These are phyloP conservation scores for Saccharum spontaneum DNA, from an alignment of 176 grass and related monocot species.

Conservation along the genomic window DNA sequence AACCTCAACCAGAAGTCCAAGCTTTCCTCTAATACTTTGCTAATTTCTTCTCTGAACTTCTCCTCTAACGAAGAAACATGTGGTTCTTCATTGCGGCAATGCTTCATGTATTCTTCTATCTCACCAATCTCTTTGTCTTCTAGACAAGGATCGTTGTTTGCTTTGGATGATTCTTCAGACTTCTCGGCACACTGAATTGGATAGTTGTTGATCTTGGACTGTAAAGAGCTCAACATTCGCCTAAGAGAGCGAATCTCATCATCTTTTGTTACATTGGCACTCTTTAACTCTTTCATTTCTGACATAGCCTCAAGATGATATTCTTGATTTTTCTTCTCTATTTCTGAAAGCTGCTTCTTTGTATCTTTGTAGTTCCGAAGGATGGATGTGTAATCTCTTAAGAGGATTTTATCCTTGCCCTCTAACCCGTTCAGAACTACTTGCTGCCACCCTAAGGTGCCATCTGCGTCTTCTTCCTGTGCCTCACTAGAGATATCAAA, in stretches of 20 bases:
- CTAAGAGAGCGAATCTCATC: constrained; percentile 65
- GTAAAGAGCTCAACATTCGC: constrained; percentile 58
- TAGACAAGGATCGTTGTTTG: constrained; percentile 15
- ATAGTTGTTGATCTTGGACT: constrained; percentile 36
- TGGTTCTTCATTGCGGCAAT: constrained; percentile 33
- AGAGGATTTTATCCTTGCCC: constrained; percentile 44
- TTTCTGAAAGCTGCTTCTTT: constrained; percentile 51
- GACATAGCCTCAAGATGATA: constrained; percentile 53
- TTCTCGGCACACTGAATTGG: constrained; percentile 29
- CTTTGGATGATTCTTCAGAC: constrained; percentile 36
- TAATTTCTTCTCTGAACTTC: constrained; percentile 62
- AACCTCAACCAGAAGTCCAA: constrained; percentile 80
- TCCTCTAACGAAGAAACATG: constrained; percentile 40
- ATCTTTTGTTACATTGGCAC: constrained; percentile 61
- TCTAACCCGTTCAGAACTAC: constrained; percentile 43
- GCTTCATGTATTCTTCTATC: constrained; percentile 51
- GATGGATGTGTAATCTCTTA: constrained; percentile 54
- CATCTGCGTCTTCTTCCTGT: constrained; percentile 37
- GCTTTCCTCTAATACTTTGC: constrained; percentile 58
- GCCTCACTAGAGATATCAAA: constrained; percentile 9
- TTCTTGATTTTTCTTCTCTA: constrained; percentile 57
- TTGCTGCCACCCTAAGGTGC: constrained; percentile 17
- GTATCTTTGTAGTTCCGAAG: constrained; percentile 60
- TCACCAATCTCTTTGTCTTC: constrained; percentile 35
- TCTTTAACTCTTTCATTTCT: constrained; percentile 62